Percentiles rank a stretch among this genome's conserved stretches.
These are phyloP conservation scores for Arxiozyma slooffiae DNA, from an alignment of 1,139 yeast species.

Conservation along the genomic window DNA sequence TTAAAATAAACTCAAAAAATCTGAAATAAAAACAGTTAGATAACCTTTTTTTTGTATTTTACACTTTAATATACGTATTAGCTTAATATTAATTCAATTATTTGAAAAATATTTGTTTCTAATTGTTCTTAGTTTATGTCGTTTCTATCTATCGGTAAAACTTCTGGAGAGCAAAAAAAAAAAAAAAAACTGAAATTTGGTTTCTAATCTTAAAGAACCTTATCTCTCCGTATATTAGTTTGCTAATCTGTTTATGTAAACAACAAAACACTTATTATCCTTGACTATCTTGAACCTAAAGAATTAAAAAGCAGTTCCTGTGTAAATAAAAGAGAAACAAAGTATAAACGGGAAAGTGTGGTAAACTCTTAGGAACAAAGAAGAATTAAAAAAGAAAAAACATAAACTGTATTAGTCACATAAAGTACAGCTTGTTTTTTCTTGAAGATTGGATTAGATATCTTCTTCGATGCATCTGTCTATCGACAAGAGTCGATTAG, in stretches of 20 bases:
- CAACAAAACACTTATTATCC: background rate
- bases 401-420: background rate
- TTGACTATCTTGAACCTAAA: background rate
- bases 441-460: background rate
- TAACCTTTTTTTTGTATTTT: no score
- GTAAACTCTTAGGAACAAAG: background rate
- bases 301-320: background rate
- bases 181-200: background rate
- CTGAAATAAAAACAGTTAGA: background rate
- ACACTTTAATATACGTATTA: background rate
- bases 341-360: background rate
- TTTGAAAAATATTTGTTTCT: background rate
- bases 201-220: background rate
- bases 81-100: no score
- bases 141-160: background rate
- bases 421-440: no score
- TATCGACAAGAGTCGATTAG: background rate
- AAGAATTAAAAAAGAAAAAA: background rate
- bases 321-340: no score
- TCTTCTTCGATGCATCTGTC: background rate
- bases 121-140: background rate
- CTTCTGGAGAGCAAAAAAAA: background rate
- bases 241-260: background rate
- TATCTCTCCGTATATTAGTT: no score
- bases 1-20: no score